Conservation (phyloP, 768 basidiomycete genomes). For the Lactarius akahatsu region DNA sequence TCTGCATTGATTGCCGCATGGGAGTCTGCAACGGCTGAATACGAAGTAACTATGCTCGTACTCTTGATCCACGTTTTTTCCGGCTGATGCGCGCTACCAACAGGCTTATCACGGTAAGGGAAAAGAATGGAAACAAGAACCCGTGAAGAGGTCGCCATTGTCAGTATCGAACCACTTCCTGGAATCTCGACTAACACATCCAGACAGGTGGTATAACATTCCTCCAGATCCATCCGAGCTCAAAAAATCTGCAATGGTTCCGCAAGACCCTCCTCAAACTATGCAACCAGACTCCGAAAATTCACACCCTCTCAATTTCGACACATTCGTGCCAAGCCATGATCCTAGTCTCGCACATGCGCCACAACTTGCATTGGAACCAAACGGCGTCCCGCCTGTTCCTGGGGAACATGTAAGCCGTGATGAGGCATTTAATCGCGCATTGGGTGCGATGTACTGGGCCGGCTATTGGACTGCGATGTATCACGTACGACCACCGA, state of each 20-base stretch:
- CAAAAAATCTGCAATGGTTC: conserved; percentile 23
- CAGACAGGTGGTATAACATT: conserved; percentile 72
- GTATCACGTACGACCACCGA: conserved; percentile 52
- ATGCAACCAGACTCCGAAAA: conserved; percentile 39
- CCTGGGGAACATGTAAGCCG: conserved; percentile 48
- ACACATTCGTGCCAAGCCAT: conserved; percentile 68
- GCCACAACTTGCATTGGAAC: conserved; percentile 27
- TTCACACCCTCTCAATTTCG: conserved; percentile 65
- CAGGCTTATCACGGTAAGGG: conserved; percentile 66
- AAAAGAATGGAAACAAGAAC: conserved; percentile 70
- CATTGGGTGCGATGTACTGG: conserved; percentile 83
- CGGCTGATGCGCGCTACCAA: background rate
- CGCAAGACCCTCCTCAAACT: conserved; percentile 6
- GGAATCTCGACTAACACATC: conserved; percentile 17
- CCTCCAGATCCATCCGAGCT: conserved; percentile 39
- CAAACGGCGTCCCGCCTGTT: conserved; percentile 28
- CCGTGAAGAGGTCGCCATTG: conserved; percentile 71
- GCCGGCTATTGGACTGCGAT: conserved; percentile 85
- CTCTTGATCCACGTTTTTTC: background rate
- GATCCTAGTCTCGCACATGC: conserved; percentile 53
- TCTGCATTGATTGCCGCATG: conserved; percentile 79
- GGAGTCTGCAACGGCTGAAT: conserved; percentile 82
- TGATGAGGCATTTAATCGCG: conserved; percentile 76
- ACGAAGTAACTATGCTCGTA: conserved; percentile 47
- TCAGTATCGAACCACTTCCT: conserved; percentile 41